Evolutionary conservation across 208 protist species (phyloP).

Genomic region (Naegleria fowleri): DNA sequence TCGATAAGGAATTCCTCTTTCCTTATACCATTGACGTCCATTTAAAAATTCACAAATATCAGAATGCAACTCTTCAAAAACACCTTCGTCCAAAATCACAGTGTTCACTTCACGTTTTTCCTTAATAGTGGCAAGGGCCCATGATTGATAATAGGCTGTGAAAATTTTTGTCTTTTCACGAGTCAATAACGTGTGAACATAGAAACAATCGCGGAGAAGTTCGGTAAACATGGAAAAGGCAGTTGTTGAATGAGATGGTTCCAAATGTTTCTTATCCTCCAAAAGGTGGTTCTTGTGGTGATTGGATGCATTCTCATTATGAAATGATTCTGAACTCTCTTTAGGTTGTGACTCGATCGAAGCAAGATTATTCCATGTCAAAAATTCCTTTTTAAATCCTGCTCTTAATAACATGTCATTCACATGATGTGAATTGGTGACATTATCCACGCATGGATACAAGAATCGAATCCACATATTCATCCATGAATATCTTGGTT

Average conservation of each 20-base stretch:
- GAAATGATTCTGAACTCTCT: too few species aligned
- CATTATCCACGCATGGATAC: not conserved
- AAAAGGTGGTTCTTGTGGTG: too few species aligned
- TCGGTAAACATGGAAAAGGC: not conserved
- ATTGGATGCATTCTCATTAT: too few species aligned
- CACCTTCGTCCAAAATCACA: not conserved
- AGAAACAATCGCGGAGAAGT: not conserved
- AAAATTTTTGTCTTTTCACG: not conserved
- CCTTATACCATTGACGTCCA: not conserved
- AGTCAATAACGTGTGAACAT: not conserved
- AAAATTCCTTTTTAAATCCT: not conserved
- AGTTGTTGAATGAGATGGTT: not conserved
- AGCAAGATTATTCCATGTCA: not conserved
- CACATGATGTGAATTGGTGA: not conserved
- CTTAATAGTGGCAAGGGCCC: not conserved
- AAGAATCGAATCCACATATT: not conserved
- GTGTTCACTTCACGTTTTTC: not conserved
- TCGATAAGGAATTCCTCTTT: slow-evolving; percentile 12
- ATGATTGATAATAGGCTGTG: not conserved
- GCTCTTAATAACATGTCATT: not conserved
- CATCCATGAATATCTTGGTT: not conserved
- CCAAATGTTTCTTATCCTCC: too few species aligned
- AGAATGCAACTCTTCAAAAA: not conserved
- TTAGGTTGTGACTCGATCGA: too few species aligned
- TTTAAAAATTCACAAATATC: not conserved